Base-by-base conservation (phyloP, 495 filamentous ascomycete genomes). In the Parmelia sp. region DNA sequence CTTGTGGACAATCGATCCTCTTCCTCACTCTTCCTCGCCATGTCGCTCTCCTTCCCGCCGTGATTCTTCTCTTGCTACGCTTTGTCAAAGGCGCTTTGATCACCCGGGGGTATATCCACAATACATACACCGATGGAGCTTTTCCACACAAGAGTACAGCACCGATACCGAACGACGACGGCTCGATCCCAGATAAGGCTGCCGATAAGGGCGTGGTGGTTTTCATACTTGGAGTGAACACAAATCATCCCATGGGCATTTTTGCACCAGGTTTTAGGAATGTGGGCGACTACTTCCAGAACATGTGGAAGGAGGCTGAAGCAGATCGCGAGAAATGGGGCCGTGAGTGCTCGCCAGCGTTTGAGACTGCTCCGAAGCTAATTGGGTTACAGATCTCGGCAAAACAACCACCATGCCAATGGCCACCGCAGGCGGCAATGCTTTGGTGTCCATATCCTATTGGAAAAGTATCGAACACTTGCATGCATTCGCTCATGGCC, bases 401-500 rank as follows among this genome's bases (percentile, higher is more conserved):
- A 64, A 59, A 51, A 35, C 59, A 15, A 40, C 36, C 19, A 51
- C 31, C 21, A 61, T 59, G 58, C 49, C 47, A 21, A 53, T 58
- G 55, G 39, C 55, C 3, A 59, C 40, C 0, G 37, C 62, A 27
- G 62, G 62, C n/a, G 62, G 66, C 27, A 68, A 65, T 44, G 42
- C 47, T 27, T 47, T 68, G 37, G 33, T 68, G 58, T 47, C 59
- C 0, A 56, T 81, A 1, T 74, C 74, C 61, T 86, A 86, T 71
- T 80, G 84, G 65, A 74, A 74, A 15, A 64, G 69, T 49, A 59
- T 78, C 15, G 80, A 82, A 23, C 76, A 73, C 37, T 60, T 86
- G 23, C 76, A 83, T 66, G 61, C 62, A 3, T 85, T 83, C 66
- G 83, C 83, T 40, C 77, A 82, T 59, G 74, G 73, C 25, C 51